phyloP scores from a whole-genome alignment of 441 rosid genomes.

The Populus hybrid region DNA sequence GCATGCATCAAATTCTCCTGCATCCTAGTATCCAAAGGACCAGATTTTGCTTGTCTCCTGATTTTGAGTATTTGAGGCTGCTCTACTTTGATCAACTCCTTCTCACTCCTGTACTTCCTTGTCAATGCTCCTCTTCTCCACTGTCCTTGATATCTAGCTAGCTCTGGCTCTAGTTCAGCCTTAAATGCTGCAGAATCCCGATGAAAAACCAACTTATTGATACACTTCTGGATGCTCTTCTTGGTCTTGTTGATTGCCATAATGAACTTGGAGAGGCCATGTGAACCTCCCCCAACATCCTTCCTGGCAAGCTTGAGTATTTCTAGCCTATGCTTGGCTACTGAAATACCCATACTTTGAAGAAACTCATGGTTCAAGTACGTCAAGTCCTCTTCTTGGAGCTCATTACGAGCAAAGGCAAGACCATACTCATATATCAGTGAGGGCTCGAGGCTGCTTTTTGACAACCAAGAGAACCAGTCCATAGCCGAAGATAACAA shows the following conservation, averaged over 20 bases:
- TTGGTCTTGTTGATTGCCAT: conserved; percentile 41
- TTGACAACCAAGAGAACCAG: conserved; percentile 85
- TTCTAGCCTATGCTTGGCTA: conserved; percentile 72
- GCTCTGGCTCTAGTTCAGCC: conserved; percentile 31
- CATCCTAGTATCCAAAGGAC: conserved; percentile 48
- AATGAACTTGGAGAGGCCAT: conserved; percentile 39
- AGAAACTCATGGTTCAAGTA: conserved; percentile 73
- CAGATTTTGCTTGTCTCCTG: conserved; percentile 56
- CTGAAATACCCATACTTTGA: conserved; percentile 60
- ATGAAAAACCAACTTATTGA: conserved; percentile 38
- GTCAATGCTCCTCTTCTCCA: conserved; percentile 26
- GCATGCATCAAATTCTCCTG: conserved; percentile 25
- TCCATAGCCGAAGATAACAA: conserved; percentile 41
- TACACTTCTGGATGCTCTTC: conserved; percentile 39
- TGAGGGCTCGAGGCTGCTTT: conserved; percentile 54
- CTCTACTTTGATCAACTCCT: conserved; percentile 21
- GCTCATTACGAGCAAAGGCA: conserved; percentile 52
- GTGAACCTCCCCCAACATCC: conserved; percentile 24
- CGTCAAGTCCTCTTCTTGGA: conserved; percentile 53
- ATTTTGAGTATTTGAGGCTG: conserved; percentile 21
- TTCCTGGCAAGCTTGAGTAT: conserved; percentile 68
- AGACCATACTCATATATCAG: conserved; percentile 64
- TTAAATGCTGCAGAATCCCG: conserved; percentile 26
- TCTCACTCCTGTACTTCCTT: conserved; percentile 31
- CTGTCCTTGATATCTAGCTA: conserved; percentile 9